Evolutionary conservation across 306 rosid species (phyloP), one percentile per base, ranked within the genome.

Genomic region (Mimosa bimucronata): DNA sequence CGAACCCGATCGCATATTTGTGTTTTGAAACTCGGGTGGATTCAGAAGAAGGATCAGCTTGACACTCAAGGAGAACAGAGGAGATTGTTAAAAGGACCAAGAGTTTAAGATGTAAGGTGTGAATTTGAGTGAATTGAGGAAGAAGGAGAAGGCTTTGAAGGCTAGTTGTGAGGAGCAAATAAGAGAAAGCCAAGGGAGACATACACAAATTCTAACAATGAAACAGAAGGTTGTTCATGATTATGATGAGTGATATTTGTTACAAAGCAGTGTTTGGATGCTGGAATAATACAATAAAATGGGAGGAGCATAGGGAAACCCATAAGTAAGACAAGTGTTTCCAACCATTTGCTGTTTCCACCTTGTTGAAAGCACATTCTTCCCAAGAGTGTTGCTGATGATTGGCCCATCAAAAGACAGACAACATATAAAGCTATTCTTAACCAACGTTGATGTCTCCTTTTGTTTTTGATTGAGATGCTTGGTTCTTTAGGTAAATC

Each of bases 131-230:
- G 86, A 76, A 53, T 88, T 91, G 45, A 91, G 85, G 80, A 89
- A 77, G 83, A 71, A 86, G 31, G 92, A 89, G 84, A 88, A 31
- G 12, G 92, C 91, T 67, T 80, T 91, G 83, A 87, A 88, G 58
- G 89, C 90, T 78, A 85, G 67, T 42, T 87, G 92, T 2, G 90
- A 86, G 58, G 90, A 74, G 52, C 85, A 79, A 28, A 87, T 77
- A 34, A 88, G 89, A 7, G 90, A 8, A 83, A 75, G 2, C 89
- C 91, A 34, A 89, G 28, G 70, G 76, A 77, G 40, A 80, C 11
- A 79, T 87, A 83, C 9, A 81, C 50, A 9, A 55, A 46, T 23
- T 82, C 80, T 7, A 60, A 80, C 9, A 38, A 12, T 58, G 40
- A 19, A 16, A 12, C 2, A 62, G 86, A 65, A 14, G 29, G 82